These are phyloP conservation scores for Tetrapisispora namnaoensis DNA, from an alignment of 805 yeast genomes.

Conservation along the genomic window DNA sequence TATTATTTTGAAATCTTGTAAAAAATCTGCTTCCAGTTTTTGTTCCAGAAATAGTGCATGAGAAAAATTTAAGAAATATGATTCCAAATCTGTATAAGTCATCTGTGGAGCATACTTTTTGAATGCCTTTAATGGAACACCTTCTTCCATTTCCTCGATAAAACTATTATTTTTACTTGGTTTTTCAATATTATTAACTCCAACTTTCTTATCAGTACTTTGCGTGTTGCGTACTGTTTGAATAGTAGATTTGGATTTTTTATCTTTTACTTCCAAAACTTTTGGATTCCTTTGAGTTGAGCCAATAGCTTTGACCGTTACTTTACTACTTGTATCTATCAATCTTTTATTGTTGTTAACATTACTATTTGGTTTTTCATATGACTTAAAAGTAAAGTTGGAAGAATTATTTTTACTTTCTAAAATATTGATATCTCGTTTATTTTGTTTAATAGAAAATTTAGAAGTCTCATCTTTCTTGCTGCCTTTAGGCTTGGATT, in stretches of 20 bases:
- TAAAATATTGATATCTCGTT: no score
- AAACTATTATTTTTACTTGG: not conserved
- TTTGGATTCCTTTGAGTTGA: not conserved
- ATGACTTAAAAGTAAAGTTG: not conserved
- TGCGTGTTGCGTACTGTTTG: not conserved
- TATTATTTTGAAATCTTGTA: constrained; percentile 40
- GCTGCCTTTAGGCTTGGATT: not conserved
- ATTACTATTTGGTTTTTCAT: not conserved
- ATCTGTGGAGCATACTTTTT: constrained; percentile 35
- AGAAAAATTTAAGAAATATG: constrained; percentile 50
- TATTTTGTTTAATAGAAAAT: no score
- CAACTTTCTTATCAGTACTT: not conserved
- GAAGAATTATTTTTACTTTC: not conserved
- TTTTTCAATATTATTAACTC: not conserved
- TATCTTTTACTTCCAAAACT: not conserved
- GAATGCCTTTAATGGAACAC: constrained; percentile 25
- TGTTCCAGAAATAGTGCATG: constrained; percentile 58
- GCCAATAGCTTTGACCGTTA: not conserved
- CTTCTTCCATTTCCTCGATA: constrained; percentile 19
- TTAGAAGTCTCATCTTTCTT: not conserved
- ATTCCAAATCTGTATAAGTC: constrained; percentile 39
- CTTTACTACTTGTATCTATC: no score
- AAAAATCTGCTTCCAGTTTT: constrained; percentile 37
- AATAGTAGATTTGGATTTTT: no score
- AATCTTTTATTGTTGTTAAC: no score